Percentiles rank a stretch among this genome's conserved stretches.
phyloP scores from a whole-genome alignment of 305 asterid genomes.

The Fraxinus velutina region DNA sequence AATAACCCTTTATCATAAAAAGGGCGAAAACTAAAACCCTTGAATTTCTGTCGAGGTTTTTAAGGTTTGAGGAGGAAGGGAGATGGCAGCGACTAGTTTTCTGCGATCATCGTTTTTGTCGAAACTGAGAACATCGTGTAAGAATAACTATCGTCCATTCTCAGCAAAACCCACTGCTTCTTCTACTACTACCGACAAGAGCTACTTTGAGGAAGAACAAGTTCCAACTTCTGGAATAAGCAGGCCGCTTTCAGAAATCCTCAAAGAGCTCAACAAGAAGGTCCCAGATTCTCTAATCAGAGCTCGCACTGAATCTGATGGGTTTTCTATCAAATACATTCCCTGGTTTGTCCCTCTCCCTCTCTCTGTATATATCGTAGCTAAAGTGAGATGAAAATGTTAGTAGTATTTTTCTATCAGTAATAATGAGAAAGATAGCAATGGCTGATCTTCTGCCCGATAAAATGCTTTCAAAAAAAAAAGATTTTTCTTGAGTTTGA shows the following conservation, averaged over 20 bases:
- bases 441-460: neutral
- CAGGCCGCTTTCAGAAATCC: conserved; percentile 61
- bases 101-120: neutral
- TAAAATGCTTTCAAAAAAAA: neutral
- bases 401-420: neutral
- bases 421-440: neutral
- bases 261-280: conserved; percentile 73
- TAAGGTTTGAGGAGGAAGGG: neutral
- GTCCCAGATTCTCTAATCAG: conserved; percentile 68
- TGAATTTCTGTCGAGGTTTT: neutral
- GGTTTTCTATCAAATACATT: conserved; percentile 53
- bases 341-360: conserved; percentile 47
- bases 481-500: neutral
- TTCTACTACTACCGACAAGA: neutral
- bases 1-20: neutral
- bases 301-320: conserved; percentile 42
- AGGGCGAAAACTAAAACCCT: neutral
- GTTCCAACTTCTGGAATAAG: conserved; percentile 53
- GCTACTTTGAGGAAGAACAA: conserved; percentile 16
- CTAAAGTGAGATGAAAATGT: neutral
- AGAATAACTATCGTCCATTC: conserved; percentile 21
- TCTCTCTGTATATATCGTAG: neutral
- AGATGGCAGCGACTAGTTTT: neutral
- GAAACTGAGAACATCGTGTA: neutral
- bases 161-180: conserved; percentile 21